A percentile compares a stretch with the other conserved stretches of the same genome.
Evolutionary conservation across 164 flowering plant species (phyloP).

Genomic region (Magnolia changhungtana): DNA sequence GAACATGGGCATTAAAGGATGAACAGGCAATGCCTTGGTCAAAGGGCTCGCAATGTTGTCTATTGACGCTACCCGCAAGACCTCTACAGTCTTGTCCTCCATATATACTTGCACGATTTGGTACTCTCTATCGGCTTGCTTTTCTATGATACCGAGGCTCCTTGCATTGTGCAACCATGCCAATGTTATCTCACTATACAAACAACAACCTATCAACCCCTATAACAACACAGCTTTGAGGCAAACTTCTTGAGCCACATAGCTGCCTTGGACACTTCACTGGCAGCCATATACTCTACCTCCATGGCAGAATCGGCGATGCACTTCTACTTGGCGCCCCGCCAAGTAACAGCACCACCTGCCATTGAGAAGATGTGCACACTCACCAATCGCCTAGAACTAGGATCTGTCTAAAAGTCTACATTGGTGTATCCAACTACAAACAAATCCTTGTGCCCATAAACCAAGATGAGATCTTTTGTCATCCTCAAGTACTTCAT

Average conservation of each 20-base stretch:
- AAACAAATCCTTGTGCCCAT: too few species aligned
- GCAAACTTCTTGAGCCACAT: not conserved
- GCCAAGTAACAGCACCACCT: not conserved
- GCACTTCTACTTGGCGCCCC: not conserved
- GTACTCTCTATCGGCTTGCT: not conserved
- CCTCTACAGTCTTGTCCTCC: not conserved
- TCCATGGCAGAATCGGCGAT: not conserved
- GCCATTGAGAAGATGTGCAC: not conserved
- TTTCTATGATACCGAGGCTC: not conserved
- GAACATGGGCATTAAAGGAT: too few species aligned
- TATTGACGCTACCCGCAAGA: not conserved
- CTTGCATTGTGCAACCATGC: not conserved
- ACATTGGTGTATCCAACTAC: too few species aligned
- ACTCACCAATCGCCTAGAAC: not conserved
- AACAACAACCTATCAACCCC: not conserved
- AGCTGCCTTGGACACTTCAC: not conserved
- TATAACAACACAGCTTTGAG: not conserved
- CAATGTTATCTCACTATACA: not conserved
- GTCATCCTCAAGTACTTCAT: not conserved
- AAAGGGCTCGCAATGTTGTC: not conserved
- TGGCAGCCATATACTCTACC: not conserved
- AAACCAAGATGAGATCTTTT: not conserved
- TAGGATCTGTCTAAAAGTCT: not conserved
- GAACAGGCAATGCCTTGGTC: not conserved
- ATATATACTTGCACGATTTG: not conserved